phyloP scores from a whole-genome alignment of 768 basidiomycete species.

The Tulasnella sp. region DNA sequence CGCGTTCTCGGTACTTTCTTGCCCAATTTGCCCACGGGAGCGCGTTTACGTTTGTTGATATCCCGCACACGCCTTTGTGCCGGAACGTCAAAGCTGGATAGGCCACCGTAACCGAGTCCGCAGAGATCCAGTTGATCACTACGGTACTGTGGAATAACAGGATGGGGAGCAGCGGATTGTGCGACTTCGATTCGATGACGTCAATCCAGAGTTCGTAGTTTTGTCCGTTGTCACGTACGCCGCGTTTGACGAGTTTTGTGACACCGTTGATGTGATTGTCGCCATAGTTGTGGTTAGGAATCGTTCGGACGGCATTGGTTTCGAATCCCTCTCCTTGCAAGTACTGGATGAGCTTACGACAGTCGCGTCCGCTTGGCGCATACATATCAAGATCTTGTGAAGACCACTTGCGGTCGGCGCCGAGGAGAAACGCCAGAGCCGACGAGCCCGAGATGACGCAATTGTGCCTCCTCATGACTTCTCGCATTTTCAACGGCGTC shows the following conservation, averaged over 20 bases:
- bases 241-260: neutral
- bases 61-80: no score
- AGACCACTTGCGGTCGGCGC: neutral
- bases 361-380: no score
- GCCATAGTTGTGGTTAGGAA: neutral
- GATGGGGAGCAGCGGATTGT: neutral
- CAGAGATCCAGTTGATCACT: slow-evolving; percentile 1
- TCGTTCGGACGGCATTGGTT: neutral
- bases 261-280: neutral
- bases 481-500: neutral
- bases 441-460: slow-evolving; percentile 4
- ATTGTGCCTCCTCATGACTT: slow-evolving; percentile 19
- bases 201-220: neutral
- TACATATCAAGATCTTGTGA: slow-evolving; percentile 5
- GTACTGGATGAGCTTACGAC: no score
- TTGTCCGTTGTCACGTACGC: neutral
- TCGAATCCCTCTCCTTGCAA: neutral
- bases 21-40: neutral
- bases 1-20: neutral
- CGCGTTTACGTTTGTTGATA: neutral
- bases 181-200: neutral
- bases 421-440: neutral
- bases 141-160: neutral
- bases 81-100: neutral
- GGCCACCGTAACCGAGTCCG: neutral